Conservation (phyloP, 2,329 filamentous ascomycete species). For the Cladophialophora carrionii region DNA sequence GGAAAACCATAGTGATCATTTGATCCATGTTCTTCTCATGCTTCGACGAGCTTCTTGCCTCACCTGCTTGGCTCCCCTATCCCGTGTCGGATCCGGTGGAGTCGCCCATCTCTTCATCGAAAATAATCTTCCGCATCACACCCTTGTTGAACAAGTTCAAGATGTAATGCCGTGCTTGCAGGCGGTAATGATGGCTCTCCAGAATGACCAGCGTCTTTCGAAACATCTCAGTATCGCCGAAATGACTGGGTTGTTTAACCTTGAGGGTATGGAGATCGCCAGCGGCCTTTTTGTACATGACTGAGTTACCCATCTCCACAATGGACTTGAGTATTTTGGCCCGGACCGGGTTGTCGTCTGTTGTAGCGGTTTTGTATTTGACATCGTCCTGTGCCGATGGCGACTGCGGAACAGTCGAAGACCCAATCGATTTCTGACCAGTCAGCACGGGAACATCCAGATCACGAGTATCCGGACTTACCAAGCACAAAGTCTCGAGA, state of each 20-base stretch:
- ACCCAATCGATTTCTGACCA: constrained; percentile 27
- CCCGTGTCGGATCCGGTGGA: constrained; percentile 34
- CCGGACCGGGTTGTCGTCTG: constrained; percentile 65
- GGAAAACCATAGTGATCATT: background rate
- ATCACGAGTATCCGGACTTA: constrained; percentile 37
- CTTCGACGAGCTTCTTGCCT: background rate
- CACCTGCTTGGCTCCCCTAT: constrained; percentile 1
- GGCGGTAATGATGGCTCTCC: constrained; percentile 84
- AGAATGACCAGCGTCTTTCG: constrained; percentile 81
- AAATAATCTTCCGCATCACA: constrained; percentile 80
- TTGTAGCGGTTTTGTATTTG: constrained; percentile 61
- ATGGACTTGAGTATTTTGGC: constrained; percentile 80
- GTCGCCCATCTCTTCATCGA: constrained; percentile 61
- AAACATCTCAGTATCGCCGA: constrained; percentile 77
- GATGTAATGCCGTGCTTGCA: constrained; percentile 84
- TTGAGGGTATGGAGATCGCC: constrained; percentile 76
- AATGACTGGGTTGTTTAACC: constrained; percentile 72
- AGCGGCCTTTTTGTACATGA: constrained; percentile 84
- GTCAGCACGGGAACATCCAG: constrained; percentile 14
- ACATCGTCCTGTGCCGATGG: constrained; percentile 51
- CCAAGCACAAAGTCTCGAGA: constrained; percentile 74
- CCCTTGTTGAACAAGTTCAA: constrained; percentile 93
- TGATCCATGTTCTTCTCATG: background rate
- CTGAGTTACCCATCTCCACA: constrained; percentile 87
- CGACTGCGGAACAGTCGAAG: constrained; percentile 45